Evolutionary conservation across 495 filamentous ascomycete species (phyloP).

Genomic region (Penicillium fimorum): DNA sequence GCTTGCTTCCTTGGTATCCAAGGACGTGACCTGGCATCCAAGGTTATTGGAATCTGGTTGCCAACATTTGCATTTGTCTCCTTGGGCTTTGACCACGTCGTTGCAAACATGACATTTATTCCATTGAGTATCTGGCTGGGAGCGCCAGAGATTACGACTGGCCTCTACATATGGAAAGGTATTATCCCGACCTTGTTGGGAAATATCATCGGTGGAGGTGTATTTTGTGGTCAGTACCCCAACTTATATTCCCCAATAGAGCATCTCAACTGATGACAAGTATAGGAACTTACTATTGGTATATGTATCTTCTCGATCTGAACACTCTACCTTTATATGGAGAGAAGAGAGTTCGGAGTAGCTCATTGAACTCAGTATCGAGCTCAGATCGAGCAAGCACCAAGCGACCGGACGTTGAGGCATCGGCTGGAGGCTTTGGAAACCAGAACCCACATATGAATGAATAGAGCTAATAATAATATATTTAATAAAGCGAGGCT

Average conservation of each 20-base stretch:
- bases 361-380: constrained; percentile 2
- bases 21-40: constrained; percentile 54
- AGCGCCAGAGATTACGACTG: constrained; percentile 48
- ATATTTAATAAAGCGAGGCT: not conserved
- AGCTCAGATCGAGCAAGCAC: constrained; percentile 6
- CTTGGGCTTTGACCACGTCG: constrained; percentile 60
- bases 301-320: constrained; percentile 43
- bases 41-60: constrained; percentile 63
- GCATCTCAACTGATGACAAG: not conserved
- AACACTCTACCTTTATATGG: constrained; percentile 25
- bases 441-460: not conserved
- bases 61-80: constrained; percentile 60
- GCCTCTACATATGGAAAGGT: constrained; percentile 63
- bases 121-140: constrained; percentile 55
- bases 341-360: constrained; percentile 10
- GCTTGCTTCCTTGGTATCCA: constrained; percentile 57
- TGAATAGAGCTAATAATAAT: not conserved
- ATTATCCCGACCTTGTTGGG: constrained; percentile 59
- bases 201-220: constrained; percentile 56
- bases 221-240: constrained; percentile 43
- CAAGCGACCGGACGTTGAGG: constrained; percentile 29
- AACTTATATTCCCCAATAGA: not conserved
- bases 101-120: constrained; percentile 66
- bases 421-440: constrained; percentile 13
- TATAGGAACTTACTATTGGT: constrained; percentile 50